Base-by-base conservation (phyloP, 2,329 filamentous ascomycete genomes). In the Coccinonectria pachysandricola region DNA sequence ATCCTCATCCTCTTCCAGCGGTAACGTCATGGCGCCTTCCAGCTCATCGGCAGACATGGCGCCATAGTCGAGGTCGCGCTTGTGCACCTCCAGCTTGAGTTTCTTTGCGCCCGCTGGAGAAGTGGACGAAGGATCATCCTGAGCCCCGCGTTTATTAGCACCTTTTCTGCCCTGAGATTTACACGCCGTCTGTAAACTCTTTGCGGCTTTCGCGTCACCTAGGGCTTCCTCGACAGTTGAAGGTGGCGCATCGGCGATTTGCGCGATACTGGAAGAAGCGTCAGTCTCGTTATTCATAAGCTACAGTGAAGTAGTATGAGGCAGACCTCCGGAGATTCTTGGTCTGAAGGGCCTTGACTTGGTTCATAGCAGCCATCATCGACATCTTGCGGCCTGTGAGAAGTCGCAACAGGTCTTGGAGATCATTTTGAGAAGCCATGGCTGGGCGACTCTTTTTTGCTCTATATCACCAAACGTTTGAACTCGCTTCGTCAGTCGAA, bases 11-110 rank as follows among this genome's bases (percentile, higher is more conserved):
- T 57, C 56, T 6, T 59, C 58, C 3, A 73, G 51, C 1, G 79
- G 75, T 2, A 86, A 55, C 6, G 57, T 59, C 5, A 85, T 59
- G 0, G 75, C 72, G 6, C 57, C 59, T 48, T 86, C 80, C 1
- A 79, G 56, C 25, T 78, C 69, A 9, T 67, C 64, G 1, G 75
- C 66, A 2, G 60, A 54, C 49, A 58, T 52, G 28, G 54, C 59
- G 35, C 27, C 57, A 24, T 56, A 57, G 32, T 58, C 53, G 14
- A 58, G 26, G 30, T 57, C 50, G 14, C 41, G 46, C 24, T 45
- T 52, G 26, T 54, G 52, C 4, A 40, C 32, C 30, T 56, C 52
- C 9, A 57, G 28, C 23, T 45, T 54, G 5, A 42, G 34, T 32
- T 46, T 54, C 36, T 58, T 58, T 12, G 33, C 33, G 3, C 24